Conservation (phyloP, 805 yeast genomes). For the Schwanniomyces sp. region DNA sequence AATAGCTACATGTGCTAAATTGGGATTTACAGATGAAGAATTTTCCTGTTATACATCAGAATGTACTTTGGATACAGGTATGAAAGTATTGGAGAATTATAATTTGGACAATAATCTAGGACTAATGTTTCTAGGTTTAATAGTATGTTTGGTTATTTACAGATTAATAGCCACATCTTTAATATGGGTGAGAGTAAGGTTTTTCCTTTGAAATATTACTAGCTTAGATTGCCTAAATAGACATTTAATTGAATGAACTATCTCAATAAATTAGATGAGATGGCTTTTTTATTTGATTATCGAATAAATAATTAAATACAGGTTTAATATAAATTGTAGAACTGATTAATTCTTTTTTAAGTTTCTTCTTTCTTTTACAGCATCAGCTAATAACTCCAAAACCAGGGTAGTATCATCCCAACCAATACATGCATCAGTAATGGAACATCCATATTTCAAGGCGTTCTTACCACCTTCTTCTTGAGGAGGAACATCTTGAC, state of each 20-base stretch:
- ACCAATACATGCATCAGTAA: constrained; percentile 96
- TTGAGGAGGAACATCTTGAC: constrained; percentile 81
- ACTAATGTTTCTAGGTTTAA: constrained; percentile 32
- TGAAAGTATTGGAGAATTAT: constrained; percentile 30
- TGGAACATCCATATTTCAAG: constrained; percentile 88
- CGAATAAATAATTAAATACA: not conserved
- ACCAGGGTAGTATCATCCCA: constrained; percentile 83
- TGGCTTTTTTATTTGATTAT: no score
- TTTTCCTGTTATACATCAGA: constrained; percentile 45
- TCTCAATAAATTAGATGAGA: no score
- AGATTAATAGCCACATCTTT: constrained; percentile 27
- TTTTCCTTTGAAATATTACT: constrained; percentile 15
- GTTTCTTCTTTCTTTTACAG: constrained; percentile 75
- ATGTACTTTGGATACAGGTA: constrained; percentile 28
- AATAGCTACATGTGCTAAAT: constrained; percentile 57
- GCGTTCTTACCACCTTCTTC: constrained; percentile 65
- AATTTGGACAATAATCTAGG: constrained; percentile 24
- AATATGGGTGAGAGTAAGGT: constrained; percentile 26
- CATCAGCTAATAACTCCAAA: constrained; percentile 68
- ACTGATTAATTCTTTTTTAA: constrained; percentile 2
- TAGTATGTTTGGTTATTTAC: constrained; percentile 34
- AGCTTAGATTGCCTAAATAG: no score
- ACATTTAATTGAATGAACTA: no score
- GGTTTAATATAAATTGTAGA: not conserved
- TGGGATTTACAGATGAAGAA: constrained; percentile 52